These are phyloP conservation scores for Dendrobium catenatum DNA, from an alignment of 106 monocot genomes.

Conservation along the genomic window DNA sequence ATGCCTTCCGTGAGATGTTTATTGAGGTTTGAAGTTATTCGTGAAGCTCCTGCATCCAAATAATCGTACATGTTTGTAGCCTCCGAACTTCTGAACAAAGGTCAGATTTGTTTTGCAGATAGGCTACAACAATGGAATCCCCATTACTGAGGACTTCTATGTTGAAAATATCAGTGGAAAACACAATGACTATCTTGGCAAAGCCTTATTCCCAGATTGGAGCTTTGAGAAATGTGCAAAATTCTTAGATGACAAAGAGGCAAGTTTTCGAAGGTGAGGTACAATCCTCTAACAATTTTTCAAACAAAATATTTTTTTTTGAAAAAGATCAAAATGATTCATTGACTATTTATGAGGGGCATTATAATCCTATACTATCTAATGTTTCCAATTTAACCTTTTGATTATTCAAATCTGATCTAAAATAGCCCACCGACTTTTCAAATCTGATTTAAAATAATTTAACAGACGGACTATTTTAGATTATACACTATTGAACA, in stretches of 20 bases:
- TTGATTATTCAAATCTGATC: no score
- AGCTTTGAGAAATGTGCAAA: slow-evolving; percentile 37
- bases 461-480: no score
- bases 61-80: background rate
- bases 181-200: slow-evolving; percentile 50
- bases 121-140: slow-evolving; percentile 54
- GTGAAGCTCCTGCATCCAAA: background rate
- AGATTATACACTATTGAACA: no score
- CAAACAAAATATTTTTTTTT: background rate
- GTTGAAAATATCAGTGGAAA: slow-evolving; percentile 51
- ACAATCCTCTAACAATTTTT: background rate
- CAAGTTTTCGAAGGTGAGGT: slow-evolving; percentile 39
- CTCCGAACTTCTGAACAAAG: background rate
- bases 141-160: slow-evolving; percentile 50
- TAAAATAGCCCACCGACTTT: no score
- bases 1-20: slow-evolving; percentile 65
- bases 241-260: slow-evolving; percentile 71
- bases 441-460: no score
- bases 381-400: no score
- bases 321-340: no score
- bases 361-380: no score
- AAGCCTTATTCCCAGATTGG: slow-evolving; percentile 60
- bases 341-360: no score
- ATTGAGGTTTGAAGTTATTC: slow-evolving; percentile 32
- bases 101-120: slow-evolving; percentile 18